Percentiles rank a stretch among this genome's conserved stretches.
Conservation (phyloP, 441 rosid genomes). For the Geranium incanum region DNA sequence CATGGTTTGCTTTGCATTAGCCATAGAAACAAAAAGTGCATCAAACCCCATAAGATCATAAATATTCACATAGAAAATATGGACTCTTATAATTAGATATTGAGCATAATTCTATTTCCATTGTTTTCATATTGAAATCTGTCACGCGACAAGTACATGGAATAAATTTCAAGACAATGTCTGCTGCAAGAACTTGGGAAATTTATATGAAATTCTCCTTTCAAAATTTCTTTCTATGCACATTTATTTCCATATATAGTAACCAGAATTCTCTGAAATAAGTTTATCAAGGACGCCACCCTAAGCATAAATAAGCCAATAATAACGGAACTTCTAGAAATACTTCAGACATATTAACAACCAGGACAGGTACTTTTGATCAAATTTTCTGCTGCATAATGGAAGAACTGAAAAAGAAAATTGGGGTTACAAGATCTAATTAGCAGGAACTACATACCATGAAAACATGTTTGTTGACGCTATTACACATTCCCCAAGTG, state of each 20-base stretch:
- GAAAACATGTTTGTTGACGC: conserved; percentile 3
- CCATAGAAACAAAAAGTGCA: background rate
- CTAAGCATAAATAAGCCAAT: background rate
- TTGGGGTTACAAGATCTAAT: background rate
- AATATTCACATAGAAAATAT: background rate
- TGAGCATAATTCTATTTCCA: no score
- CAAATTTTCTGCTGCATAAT: background rate
- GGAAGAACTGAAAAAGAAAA: background rate
- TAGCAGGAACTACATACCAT: background rate
- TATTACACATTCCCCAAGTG: background rate
- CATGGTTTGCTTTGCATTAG: background rate
- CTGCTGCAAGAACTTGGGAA: background rate
- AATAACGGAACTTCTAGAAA: background rate
- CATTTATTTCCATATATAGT: background rate
- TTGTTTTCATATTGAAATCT: background rate
- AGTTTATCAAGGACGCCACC: background rate
- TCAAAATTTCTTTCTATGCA: background rate
- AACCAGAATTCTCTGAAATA: background rate
- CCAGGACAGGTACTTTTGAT: background rate
- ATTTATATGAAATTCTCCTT: background rate
- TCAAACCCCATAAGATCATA: background rate
- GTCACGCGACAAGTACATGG: background rate
- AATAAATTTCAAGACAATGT: background rate
- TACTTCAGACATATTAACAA: background rate
- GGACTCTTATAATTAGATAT: background rate